A percentile compares a stretch with the other conserved stretches of the same genome.
Evolutionary conservation across 192 early-diverging fungal genomes (phyloP).

Genomic region (Coemansia aciculifera): DNA sequence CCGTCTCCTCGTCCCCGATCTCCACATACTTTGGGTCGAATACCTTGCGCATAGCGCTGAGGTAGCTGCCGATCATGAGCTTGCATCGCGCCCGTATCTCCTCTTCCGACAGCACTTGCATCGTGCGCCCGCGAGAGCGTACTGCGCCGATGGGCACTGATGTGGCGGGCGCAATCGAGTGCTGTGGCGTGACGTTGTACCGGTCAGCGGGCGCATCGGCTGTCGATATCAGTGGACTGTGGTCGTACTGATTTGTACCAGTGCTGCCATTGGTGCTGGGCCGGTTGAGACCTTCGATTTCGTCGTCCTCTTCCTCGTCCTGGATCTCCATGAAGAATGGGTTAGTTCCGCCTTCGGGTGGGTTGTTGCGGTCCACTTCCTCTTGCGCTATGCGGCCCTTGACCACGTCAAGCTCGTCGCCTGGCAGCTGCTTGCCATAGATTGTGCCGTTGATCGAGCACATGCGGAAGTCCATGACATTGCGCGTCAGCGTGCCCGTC

Average conservation of each 20-base stretch:
- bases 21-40: constrained; percentile 70
- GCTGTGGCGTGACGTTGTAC: not conserved
- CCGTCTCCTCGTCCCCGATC: constrained; percentile 58
- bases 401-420: constrained; percentile 26
- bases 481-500: constrained; percentile 94
- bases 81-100: constrained; percentile 32
- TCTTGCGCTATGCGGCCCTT: constrained; percentile 37
- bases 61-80: constrained; percentile 59
- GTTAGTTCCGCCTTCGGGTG: constrained; percentile 44
- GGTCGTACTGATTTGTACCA: constrained; percentile 49
- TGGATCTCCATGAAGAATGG: constrained; percentile 47
- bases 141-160: constrained; percentile 20
- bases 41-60: constrained; percentile 59
- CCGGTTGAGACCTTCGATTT: constrained; percentile 13
- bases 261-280: constrained; percentile 30
- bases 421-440: constrained; percentile 64
- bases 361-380: constrained; percentile 60
- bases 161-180: constrained; percentile 5
- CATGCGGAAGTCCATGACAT: constrained; percentile 94
- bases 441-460: constrained; percentile 86
- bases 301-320: constrained; percentile 32
- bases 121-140: constrained; percentile 40
- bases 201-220: constrained; percentile 23
- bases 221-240: constrained; percentile 46
- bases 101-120: constrained; percentile 28